Percentiles rank a stretch among this genome's conserved stretches.
Evolutionary conservation across 2,329 filamentous ascomycete genomes (phyloP).

Genomic region (Elsinoe ampelina): DNA sequence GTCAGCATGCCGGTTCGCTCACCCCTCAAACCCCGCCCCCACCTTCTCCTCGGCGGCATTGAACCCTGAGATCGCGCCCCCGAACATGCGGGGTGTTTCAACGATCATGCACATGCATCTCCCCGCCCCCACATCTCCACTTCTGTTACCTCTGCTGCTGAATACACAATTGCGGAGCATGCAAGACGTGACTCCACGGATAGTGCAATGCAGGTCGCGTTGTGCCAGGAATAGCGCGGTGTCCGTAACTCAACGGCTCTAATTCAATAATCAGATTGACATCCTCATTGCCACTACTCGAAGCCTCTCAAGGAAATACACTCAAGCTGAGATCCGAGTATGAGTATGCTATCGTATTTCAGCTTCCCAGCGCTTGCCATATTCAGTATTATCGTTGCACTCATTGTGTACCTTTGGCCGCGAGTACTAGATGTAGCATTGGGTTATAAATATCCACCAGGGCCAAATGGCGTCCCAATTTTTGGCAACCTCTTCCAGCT

Average conservation of each 20-base stretch:
- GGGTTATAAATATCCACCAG: neutral
- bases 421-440: neutral
- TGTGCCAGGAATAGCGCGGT: too few species aligned
- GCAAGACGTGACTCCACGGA: too few species aligned
- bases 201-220: too few species aligned
- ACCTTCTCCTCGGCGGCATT: neutral
- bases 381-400: neutral
- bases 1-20: neutral
- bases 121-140: neutral
- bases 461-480: neutral
- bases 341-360: neutral
- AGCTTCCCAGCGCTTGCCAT: neutral
- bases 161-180: too few species aligned
- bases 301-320: too few species aligned
- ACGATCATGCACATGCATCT: neutral
- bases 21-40: neutral
- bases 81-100: neutral
- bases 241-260: too few species aligned
- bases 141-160: too few species aligned
- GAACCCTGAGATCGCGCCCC: neutral
- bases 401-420: neutral
- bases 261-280: too few species aligned
- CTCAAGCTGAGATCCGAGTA: neutral
- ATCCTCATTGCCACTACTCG: too few species aligned
- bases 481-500: neutral